These are phyloP conservation scores for Cenchrus americanus DNA, from an alignment of 176 grass and related monocot genomes.

Conservation along the genomic window DNA sequence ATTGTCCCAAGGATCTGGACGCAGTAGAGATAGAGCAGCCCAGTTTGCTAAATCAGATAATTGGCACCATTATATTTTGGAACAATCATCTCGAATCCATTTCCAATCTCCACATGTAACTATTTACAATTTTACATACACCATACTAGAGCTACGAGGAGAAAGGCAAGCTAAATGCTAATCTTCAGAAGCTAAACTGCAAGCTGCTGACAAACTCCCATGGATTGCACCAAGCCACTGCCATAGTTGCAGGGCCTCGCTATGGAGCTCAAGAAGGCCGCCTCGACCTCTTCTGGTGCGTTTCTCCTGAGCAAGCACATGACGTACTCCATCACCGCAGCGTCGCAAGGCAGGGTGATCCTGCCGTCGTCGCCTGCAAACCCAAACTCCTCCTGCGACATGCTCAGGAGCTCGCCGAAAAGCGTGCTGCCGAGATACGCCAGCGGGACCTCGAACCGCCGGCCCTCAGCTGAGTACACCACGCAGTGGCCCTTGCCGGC, in stretches of 20 bases:
- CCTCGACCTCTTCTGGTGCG: slow-evolving; percentile 46
- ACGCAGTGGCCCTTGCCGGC: slow-evolving; percentile 48
- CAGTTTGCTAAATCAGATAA: neutral
- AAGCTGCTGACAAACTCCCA: neutral
- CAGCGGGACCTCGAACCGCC: slow-evolving; percentile 59
- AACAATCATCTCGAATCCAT: neutral
- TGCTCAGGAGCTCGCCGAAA: slow-evolving; percentile 40
- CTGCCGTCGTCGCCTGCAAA: slow-evolving; percentile 34
- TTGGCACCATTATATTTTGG: neutral
- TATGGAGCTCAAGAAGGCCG: slow-evolving; percentile 45
- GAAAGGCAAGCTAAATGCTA: neutral
- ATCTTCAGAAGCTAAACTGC: slow-evolving; percentile 7
- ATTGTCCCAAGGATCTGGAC: no score
- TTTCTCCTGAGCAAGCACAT: slow-evolving; percentile 50
- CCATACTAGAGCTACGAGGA: neutral
- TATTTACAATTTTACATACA: neutral
- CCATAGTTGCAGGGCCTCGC: slow-evolving; percentile 15
- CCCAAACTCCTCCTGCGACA: slow-evolving; percentile 53
- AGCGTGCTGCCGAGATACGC: slow-evolving; percentile 38
- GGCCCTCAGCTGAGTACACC: slow-evolving; percentile 47
- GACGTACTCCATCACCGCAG: slow-evolving; percentile 35
- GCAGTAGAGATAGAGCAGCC: no score
- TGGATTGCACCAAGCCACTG: neutral
- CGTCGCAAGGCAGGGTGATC: slow-evolving; percentile 50
- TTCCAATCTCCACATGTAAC: neutral